Evolutionary conservation across 2,329 filamentous ascomycete genomes (phyloP), one percentile per base, ranked within the genome.

Genomic region (Colletotrichum sp.): DNA sequence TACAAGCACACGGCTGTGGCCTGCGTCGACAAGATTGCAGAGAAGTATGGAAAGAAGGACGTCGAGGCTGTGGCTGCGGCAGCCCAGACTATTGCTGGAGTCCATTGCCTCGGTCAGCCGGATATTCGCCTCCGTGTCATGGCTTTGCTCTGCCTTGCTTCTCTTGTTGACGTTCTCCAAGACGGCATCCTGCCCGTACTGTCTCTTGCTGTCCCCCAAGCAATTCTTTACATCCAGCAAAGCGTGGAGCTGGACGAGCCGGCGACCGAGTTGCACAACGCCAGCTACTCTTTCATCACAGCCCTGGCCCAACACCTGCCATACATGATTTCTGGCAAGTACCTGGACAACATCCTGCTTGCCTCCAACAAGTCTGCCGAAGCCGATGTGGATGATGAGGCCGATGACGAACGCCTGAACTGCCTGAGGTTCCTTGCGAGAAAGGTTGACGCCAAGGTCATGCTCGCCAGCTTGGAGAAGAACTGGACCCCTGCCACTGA

Each of bases 31-130:
- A 95, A 95, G 84, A 98, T 99, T 78, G 92, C 95, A 4, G 96
- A 98, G 85, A 96, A 96, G 83, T 99, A 98, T 83, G 98, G 97
- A 79, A 98, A 97, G 88, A 98, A 96, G 83, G 95, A 98, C 81
- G 89, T 94, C 2, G 92, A 94, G 79, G 93, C 92, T 61, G 94
- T 98, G 61, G 89, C 94, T 30, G 91, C 91, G 6, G 94, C 96
- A 7, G 95, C 96, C 6, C 89, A 92, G 75, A 94, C 93, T 2
- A 94, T 99, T 80, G 93, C 95, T 49, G 93, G 96, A 57, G 87
- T 92, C 71, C 89, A 94, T 78, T 96, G 95, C 78, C 90, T 99
- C 65, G 95, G 94, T 49, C 93, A 94, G 82, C 85, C 89, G 15
- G 94, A 98, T 80, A 88, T 90, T 78, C 91, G 92, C 30, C 90